Evolutionary conservation across 73 alveolate species (phyloP).

Genomic region (Durusdinium trenchii): DNA sequence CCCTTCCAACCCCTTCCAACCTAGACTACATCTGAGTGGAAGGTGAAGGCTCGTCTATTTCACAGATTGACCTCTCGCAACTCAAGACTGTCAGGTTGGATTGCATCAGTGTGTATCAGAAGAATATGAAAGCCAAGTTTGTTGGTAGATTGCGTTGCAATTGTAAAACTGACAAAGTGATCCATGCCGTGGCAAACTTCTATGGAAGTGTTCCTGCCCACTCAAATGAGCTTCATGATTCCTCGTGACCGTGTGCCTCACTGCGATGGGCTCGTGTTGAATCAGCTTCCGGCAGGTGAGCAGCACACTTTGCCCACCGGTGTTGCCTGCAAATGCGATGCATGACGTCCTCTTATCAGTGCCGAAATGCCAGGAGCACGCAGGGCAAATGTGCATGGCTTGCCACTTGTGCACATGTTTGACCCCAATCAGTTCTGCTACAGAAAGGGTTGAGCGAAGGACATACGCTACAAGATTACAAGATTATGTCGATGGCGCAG

Average conservation of each 20-base stretch:
- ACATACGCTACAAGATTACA: too few relatives aligned
- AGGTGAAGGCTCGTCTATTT: not conserved
- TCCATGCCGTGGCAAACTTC: too few relatives aligned
- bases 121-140: not conserved
- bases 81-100: not conserved
- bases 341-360: not conserved
- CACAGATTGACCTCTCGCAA: not conserved
- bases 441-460: too few relatives aligned
- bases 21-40: too few relatives aligned
- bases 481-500: too few relatives aligned
- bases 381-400: too few relatives aligned
- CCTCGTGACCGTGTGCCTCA: not conserved
- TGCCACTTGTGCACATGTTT: too few relatives aligned
- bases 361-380: not conserved
- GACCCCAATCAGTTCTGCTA: too few relatives aligned
- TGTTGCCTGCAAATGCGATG: constrained; percentile 9
- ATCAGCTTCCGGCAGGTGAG: constrained; percentile 73
- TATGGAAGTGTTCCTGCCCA: too few relatives aligned
- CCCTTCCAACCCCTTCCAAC: too few relatives aligned
- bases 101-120: not conserved
- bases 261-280: constrained; percentile 16
- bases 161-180: not conserved
- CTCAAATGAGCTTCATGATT: not conserved
- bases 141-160: too few relatives aligned
- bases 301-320: constrained; percentile 74